These are phyloP conservation scores for Pichia sorboxylosa DNA, from an alignment of 1,139 yeast genomes.

Conservation along the genomic window DNA sequence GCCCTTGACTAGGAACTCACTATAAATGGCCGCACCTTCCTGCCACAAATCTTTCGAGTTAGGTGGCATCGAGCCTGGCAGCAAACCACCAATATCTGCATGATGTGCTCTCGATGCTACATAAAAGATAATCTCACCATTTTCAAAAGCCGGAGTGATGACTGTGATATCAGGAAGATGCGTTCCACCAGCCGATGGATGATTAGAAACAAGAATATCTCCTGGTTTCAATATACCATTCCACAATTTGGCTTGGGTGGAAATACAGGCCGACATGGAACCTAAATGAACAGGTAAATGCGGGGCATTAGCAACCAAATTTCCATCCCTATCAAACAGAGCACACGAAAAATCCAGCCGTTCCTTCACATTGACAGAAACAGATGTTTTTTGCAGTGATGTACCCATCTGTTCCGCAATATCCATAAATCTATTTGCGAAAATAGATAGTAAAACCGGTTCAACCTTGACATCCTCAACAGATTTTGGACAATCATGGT, in stretches of 20 bases:
- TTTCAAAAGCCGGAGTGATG: conserved; percentile 48
- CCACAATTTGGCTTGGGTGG: conserved; percentile 42
- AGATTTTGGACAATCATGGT: neutral
- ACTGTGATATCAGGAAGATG: conserved; percentile 71
- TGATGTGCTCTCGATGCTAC: conserved; percentile 62
- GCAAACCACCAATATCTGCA: conserved; percentile 55
- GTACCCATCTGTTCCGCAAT: conserved; percentile 60
- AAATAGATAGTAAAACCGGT: conserved; percentile 46
- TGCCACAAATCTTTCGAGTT: conserved; percentile 48
- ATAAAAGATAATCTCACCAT: conserved; percentile 37
- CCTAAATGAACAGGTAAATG: conserved; percentile 56
- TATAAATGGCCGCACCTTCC: conserved; percentile 51
- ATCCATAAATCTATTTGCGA: conserved; percentile 53
- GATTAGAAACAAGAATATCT: conserved; percentile 47
- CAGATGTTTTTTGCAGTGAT: conserved; percentile 48
- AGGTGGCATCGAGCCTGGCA: conserved; percentile 61
- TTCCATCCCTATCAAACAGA: conserved; percentile 43
- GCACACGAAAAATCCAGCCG: conserved; percentile 55
- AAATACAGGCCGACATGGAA: conserved; percentile 51
- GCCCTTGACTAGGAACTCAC: conserved; percentile 42
- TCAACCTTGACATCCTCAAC: conserved; percentile 25
- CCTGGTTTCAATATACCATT: conserved; percentile 40
- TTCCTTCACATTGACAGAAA: conserved; percentile 50
- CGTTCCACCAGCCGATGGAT: conserved; percentile 52
- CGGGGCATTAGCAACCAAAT: conserved; percentile 53